phyloP scores from a whole-genome alignment of 805 yeast genomes.

The Gaillardinia entomophila region DNA sequence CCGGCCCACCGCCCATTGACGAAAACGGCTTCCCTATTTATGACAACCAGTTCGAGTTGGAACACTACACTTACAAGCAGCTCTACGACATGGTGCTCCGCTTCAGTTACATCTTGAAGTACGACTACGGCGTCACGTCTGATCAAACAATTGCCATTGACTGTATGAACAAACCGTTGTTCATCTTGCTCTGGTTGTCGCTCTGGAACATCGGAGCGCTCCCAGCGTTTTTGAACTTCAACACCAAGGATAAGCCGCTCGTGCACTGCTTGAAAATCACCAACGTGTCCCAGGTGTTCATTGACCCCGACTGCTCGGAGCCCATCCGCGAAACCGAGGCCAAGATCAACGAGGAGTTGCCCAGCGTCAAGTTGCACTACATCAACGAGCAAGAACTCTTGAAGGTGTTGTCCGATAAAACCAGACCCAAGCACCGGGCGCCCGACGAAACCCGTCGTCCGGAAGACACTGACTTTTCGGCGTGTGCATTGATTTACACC shows the following conservation, averaged over 20 bases:
- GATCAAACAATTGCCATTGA: slow-evolving; percentile 71
- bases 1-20: slow-evolving; percentile 18
- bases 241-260: slow-evolving; percentile 65
- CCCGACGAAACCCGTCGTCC: slow-evolving; percentile 54
- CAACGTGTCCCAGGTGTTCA: slow-evolving; percentile 56
- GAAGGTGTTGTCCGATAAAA: slow-evolving; percentile 32
- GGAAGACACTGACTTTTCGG: slow-evolving; percentile 49
- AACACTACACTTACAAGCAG: slow-evolving; percentile 63
- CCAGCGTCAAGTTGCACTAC: slow-evolving; percentile 38
- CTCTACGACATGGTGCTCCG: slow-evolving; percentile 60
- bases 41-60: slow-evolving; percentile 56
- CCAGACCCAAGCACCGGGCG: slow-evolving; percentile 49
- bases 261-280: slow-evolving; percentile 75
- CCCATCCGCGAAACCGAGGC: slow-evolving; percentile 47
- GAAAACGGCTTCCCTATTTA: slow-evolving; percentile 32
- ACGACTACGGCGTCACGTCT: slow-evolving; percentile 57
- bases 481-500: slow-evolving; percentile 76
- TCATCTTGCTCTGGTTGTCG: slow-evolving; percentile 75
- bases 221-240: slow-evolving; percentile 84
- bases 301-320: slow-evolving; percentile 64
- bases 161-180: slow-evolving; percentile 78
- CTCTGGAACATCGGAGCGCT: slow-evolving; percentile 87
- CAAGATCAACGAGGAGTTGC: slow-evolving; percentile 29
- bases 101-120: slow-evolving; percentile 57
- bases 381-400: slow-evolving; percentile 47